Evolutionary conservation across 495 filamentous ascomycete genomes (phyloP).

Genomic region (Neurospora sp.): DNA sequence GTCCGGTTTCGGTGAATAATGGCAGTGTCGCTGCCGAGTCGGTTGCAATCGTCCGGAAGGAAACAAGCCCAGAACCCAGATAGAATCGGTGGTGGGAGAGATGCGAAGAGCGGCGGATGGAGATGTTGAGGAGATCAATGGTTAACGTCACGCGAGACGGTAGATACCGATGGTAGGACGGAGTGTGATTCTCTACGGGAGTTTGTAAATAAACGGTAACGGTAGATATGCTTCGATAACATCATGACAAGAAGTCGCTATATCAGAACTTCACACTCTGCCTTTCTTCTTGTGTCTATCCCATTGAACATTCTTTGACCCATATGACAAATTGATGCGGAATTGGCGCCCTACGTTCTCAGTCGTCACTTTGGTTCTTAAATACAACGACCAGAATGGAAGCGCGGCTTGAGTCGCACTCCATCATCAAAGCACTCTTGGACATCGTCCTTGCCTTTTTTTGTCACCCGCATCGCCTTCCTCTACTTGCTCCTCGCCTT

Average conservation of each 20-base stretch:
- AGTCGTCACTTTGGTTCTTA: background rate
- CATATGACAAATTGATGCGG: background rate
- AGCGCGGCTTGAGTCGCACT: background rate
- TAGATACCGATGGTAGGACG: background rate
- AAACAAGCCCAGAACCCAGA: background rate
- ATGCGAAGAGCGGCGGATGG: background rate
- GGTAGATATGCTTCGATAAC: background rate
- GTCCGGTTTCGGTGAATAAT: background rate
- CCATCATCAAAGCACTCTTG: slow-evolving; percentile 23
- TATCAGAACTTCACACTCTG: background rate
- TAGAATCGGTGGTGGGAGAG: background rate
- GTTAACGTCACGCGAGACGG: background rate
- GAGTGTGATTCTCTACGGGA: background rate
- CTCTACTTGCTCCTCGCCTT: slow-evolving; percentile 3
- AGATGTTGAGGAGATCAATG: background rate
- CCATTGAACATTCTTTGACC: background rate
- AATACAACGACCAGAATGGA: background rate
- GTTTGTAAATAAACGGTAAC: background rate
- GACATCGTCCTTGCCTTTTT: slow-evolving; percentile 25
- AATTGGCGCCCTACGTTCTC: background rate
- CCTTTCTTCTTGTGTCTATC: background rate
- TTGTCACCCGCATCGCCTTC: slow-evolving; percentile 15
- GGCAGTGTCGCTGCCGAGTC: background rate
- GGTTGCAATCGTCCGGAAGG: background rate
- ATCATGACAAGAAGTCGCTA: background rate